Evolutionary conservation across 306 rosid genomes (phyloP).

Genomic region (Senna siamea): DNA sequence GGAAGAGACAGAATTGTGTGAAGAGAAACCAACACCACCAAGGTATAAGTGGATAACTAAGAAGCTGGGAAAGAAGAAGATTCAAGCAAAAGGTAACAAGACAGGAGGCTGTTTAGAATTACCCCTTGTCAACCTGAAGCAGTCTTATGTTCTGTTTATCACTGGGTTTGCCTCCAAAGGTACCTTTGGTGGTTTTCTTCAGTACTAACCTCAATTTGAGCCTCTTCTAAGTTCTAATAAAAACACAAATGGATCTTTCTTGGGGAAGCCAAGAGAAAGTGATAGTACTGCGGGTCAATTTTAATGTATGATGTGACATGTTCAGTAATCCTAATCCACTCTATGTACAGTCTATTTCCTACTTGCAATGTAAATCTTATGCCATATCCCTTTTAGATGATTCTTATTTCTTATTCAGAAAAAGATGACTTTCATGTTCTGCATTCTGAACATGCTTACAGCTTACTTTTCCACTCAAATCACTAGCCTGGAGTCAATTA

Average conservation of each 20-base stretch:
- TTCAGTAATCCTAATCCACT: slow-evolving; percentile 36
- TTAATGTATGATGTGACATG: slow-evolving; percentile 33
- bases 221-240: too few species aligned
- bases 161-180: slow-evolving; percentile 60
- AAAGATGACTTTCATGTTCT: too few species aligned
- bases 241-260: too few species aligned
- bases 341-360: slow-evolving; percentile 40
- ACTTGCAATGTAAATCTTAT: slow-evolving; percentile 15
- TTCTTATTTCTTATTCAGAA: too few species aligned
- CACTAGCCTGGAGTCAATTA: not conserved
- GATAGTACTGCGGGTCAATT: too few species aligned
- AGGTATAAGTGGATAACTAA: slow-evolving; percentile 47
- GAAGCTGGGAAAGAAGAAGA: slow-evolving; percentile 52
- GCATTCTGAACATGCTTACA: too few species aligned
- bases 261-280: too few species aligned
- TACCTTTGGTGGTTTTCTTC: slow-evolving; percentile 60
- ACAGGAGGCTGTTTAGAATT: slow-evolving; percentile 43
- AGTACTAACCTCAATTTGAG: slow-evolving; percentile 43
- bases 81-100: slow-evolving; percentile 43
- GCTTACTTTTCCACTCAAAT: too few species aligned
- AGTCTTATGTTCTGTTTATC: slow-evolving; percentile 56
- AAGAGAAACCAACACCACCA: slow-evolving; percentile 51
- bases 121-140: slow-evolving; percentile 61
- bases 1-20: slow-evolving; percentile 71
- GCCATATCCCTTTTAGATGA: too few species aligned